phyloP scores from a whole-genome alignment of 345 rosid genomes.

The Pistacia atlantica region DNA sequence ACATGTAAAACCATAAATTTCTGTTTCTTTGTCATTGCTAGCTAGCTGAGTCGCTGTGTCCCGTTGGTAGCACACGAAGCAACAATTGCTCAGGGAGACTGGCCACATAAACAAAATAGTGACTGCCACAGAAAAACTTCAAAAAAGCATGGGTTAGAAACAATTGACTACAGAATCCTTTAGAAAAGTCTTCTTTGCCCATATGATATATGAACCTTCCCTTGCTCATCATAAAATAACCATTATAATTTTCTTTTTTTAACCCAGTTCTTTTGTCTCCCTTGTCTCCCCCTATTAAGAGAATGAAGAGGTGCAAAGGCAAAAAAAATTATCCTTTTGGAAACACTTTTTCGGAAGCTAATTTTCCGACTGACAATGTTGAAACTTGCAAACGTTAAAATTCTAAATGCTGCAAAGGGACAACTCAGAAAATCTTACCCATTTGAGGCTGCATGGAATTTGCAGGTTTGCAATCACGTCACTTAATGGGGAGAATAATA shows the following conservation, averaged over 20 bases:
- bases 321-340: neutral
- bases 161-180: neutral
- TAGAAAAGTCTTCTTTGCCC: neutral
- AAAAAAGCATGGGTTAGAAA: neutral
- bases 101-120: conserved; percentile 13
- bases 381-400: neutral
- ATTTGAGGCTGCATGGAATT: conserved; percentile 24
- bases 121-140: conserved; percentile 9
- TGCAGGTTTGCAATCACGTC: conserved; percentile 27
- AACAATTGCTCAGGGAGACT: conserved; percentile 2
- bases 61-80: conserved; percentile 6
- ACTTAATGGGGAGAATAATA: conserved; percentile 44
- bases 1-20: conserved; percentile 16
- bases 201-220: neutral
- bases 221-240: neutral
- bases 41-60: conserved; percentile 13
- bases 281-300: neutral
- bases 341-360: neutral
- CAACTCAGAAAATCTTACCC: conserved; percentile 27
- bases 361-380: neutral
- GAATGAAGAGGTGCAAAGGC: neutral
- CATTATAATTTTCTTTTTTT: neutral
- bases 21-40: conserved; percentile 17
- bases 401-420: neutral
- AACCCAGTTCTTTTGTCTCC: neutral